A percentile compares a stretch with the other conserved stretches of the same genome.
phyloP scores from a whole-genome alignment of 306 rosid species.

The Corylus americana region DNA sequence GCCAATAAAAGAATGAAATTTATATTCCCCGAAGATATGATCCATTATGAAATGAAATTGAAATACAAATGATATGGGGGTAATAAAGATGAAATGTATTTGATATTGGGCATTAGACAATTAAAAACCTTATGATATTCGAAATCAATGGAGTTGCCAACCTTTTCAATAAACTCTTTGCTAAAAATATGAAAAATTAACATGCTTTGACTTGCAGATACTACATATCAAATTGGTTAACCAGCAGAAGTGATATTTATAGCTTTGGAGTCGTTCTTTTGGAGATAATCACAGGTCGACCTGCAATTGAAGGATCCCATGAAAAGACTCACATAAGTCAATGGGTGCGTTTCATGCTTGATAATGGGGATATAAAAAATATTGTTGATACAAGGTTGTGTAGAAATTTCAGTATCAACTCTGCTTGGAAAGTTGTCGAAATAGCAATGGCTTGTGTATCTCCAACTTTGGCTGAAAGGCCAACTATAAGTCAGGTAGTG shows the following conservation, averaged over 20 bases:
- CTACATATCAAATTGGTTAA: not conserved
- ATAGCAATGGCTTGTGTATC: slow-evolving; percentile 25
- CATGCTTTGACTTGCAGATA: not conserved
- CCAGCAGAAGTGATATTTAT: slow-evolving; percentile 17
- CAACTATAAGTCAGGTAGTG: slow-evolving; percentile 17
- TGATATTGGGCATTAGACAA: too few relatives aligned
- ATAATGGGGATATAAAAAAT: slow-evolving; percentile 2
- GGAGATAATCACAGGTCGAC: slow-evolving; percentile 12
- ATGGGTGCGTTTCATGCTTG: slow-evolving; percentile 9
- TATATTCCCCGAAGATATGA: too few relatives aligned
- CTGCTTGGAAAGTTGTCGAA: slow-evolving; percentile 27
- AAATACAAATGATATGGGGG: too few relatives aligned
- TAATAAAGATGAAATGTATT: too few relatives aligned
- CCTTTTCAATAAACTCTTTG: too few relatives aligned
- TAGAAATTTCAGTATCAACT: not conserved
- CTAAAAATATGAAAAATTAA: not conserved
- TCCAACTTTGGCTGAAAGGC: slow-evolving; percentile 8
- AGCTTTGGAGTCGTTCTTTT: slow-evolving; percentile 24
- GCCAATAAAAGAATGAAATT: not conserved
- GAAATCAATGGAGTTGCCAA: too few relatives aligned
- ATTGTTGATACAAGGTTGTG: slow-evolving; percentile 14
- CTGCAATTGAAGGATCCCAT: not conserved
- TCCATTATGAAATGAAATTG: too few relatives aligned
- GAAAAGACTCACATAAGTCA: slow-evolving; percentile 9
- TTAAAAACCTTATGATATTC: too few relatives aligned